A percentile compares a stretch with the other conserved stretches of the same genome.
phyloP scores from a whole-genome alignment of 192 early-diverging fungal species.

The Backusella parvicylindrica region DNA sequence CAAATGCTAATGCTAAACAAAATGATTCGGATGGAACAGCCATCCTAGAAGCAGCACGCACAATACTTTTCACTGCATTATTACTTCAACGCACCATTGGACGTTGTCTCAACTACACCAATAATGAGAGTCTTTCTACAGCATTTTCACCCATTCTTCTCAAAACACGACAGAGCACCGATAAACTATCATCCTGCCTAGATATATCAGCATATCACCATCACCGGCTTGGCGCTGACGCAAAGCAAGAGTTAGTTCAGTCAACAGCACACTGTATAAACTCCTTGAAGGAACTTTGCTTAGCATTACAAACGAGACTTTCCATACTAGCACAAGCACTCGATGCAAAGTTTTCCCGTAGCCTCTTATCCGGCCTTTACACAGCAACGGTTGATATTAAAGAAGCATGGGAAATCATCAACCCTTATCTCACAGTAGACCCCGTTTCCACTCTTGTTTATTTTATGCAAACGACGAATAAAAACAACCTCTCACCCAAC shows the following conservation, averaged over 20 bases:
- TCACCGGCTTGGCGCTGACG: background rate
- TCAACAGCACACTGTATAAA: background rate
- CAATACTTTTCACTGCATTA: slow-evolving; percentile 10
- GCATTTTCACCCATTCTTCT: slow-evolving; percentile 5
- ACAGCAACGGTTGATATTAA: slow-evolving; percentile 24
- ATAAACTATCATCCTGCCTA: background rate
- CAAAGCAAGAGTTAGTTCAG: slow-evolving; percentile 1
- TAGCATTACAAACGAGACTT: slow-evolving; percentile 5
- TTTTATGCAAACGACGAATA: background rate
- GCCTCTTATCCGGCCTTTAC: slow-evolving; percentile 19
- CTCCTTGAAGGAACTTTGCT: slow-evolving; percentile 7
- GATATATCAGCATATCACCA: background rate
- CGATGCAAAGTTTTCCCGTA: slow-evolving; percentile 20
- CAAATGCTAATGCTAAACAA: background rate
- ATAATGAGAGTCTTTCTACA: slow-evolving; percentile 14
- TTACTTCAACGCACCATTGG: slow-evolving; percentile 6
- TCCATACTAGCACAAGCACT: slow-evolving; percentile 10
- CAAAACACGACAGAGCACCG: background rate
- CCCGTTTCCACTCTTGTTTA: background rate
- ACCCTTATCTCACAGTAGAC: background rate
- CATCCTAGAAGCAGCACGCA: slow-evolving; percentile 20
- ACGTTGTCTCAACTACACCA: slow-evolving; percentile 8
- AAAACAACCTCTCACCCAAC: background rate
- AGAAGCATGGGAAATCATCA: slow-evolving; percentile 24
- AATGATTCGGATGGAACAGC: background rate